Percentiles rank a stretch among this genome's conserved stretches.
These are phyloP conservation scores for Boletus sp. DNA, from an alignment of 768 basidiomycete genomes.

Conservation along the genomic window DNA sequence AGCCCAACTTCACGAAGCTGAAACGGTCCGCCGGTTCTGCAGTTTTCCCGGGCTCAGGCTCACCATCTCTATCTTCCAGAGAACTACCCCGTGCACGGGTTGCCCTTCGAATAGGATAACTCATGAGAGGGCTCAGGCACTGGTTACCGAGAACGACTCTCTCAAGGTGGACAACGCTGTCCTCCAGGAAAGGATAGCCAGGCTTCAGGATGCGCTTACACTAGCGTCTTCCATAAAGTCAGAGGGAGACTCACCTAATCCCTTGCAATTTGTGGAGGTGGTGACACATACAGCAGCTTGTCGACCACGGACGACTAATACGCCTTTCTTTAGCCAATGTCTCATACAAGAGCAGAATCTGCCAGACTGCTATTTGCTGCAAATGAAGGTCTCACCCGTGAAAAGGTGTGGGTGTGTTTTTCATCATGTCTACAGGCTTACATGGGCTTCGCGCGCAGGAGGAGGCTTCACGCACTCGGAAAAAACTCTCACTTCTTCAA, in stretches of 20 bases:
- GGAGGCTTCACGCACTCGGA: conserved; percentile 2
- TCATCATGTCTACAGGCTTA: neutral
- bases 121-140: conserved; percentile 4
- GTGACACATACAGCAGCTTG: neutral
- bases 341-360: conserved; percentile 9
- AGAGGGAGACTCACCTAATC: conserved; percentile 5
- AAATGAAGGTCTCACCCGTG: conserved; percentile 12
- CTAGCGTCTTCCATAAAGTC: conserved; percentile 14
- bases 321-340: conserved; percentile 3
- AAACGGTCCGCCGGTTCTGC: conserved; percentile 11
- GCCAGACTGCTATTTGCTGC: conserved; percentile 13
- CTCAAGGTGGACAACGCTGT: conserved; percentile 20
- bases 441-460: conserved; percentile 7
- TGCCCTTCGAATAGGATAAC: neutral
- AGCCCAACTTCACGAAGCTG: conserved; percentile 20
- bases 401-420: conserved; percentile 9
- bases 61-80: conserved; percentile 4
- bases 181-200: conserved; percentile 14
- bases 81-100: conserved; percentile 1
- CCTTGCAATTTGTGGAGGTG: conserved; percentile 10
- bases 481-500: conserved; percentile 8
- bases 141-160: conserved; percentile 14
- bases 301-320: conserved; percentile 1
- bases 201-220: conserved; percentile 11
- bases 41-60: neutral